Evolutionary conservation across 2,329 filamentous ascomycete species (phyloP), one percentile per base, ranked within the genome.

Genomic region (Neurospora crassa): DNA sequence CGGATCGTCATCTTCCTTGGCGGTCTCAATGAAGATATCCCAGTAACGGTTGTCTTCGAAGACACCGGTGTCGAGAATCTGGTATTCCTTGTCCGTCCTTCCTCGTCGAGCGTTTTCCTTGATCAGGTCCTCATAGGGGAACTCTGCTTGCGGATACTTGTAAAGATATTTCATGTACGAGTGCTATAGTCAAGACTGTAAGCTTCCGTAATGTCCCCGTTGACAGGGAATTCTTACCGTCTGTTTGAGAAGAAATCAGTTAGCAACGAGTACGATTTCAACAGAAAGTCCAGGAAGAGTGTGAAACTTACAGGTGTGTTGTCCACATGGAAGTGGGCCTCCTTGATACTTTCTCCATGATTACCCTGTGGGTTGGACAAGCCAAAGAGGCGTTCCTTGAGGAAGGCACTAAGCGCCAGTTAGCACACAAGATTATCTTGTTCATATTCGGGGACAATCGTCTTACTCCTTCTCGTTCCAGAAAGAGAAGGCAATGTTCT

Each of bases 101-200:
- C 87, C 86, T 74, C 94, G 89, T 75, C 86, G 88, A 63, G 90
- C 94, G 79, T 97, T 98, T 78, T 96, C 93, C 74, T 92, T 85
- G 75, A 96, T 84, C 67, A 98, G 85, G 75, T 97, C 90, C 80
- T 97, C 87, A 84, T 98, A 98, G 2, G 95, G 96, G 78, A 98
- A 98, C 74, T 91, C 89, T 77, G 87, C 88, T 82, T 98, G 95
- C 0, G 96, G 96, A 77, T 97, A 96, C 82, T 98, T 98, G 88
- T 98, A 98, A 76, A 98, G 90, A 79, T 90, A 96, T 81, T 98
- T 98, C 95, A 98, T 98, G 84, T 98, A 98, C 40, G 95, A 97
- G 82, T 97, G 94, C 92, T 94, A 80, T 40, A 72, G 5, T 63
- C 67, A 72, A 76, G 24, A 74, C 70, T 70, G 69, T 70, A 34